These are phyloP conservation scores for Rhodotorula sphaerocarpa DNA, from an alignment of 768 basidiomycete genomes.

Conservation along the genomic window DNA sequence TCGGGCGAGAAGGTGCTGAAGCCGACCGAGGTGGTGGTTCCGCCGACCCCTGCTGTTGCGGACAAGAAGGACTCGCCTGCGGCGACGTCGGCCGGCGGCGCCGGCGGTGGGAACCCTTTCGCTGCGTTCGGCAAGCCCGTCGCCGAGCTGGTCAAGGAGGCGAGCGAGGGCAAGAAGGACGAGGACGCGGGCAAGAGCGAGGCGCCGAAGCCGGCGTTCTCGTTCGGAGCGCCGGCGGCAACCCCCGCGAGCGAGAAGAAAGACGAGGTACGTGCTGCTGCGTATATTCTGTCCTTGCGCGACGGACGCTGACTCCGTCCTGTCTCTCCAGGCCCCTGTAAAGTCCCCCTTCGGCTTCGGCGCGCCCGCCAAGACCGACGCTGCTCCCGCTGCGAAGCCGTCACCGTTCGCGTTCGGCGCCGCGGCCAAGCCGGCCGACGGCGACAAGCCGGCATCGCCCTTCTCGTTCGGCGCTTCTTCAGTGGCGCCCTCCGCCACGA, in stretches of 20 bases:
- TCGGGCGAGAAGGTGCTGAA: background rate
- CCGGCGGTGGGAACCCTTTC: constrained; percentile 24
- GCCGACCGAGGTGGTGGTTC: constrained; percentile 15
- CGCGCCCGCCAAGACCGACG: constrained; percentile 6
- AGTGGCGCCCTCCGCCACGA: background rate
- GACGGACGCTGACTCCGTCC: too few species aligned
- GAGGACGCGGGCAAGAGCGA: constrained; percentile 1
- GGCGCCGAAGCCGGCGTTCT: constrained; percentile 9
- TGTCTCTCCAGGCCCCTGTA: too few species aligned
- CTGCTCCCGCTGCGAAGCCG: background rate
- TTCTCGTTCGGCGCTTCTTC: constrained; percentile 17
- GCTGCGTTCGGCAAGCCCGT: constrained; percentile 34
- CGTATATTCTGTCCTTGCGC: too few species aligned
- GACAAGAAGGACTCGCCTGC: too few species aligned
- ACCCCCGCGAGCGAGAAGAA: background rate
- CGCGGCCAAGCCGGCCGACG: constrained; percentile 3
- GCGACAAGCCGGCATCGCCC: constrained; percentile 9
- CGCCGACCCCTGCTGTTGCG: too few species aligned
- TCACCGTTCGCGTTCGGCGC: constrained; percentile 18
- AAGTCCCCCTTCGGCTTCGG: constrained; percentile 11
- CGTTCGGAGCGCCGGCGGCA: constrained; percentile 10
- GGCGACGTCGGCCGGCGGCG: background rate
- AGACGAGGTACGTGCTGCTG: constrained; percentile 10
- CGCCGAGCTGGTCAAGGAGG: constrained; percentile 13
- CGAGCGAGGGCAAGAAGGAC: background rate